Conservation (phyloP, 163 green algal species). For the Chloromonas sp. region DNA sequence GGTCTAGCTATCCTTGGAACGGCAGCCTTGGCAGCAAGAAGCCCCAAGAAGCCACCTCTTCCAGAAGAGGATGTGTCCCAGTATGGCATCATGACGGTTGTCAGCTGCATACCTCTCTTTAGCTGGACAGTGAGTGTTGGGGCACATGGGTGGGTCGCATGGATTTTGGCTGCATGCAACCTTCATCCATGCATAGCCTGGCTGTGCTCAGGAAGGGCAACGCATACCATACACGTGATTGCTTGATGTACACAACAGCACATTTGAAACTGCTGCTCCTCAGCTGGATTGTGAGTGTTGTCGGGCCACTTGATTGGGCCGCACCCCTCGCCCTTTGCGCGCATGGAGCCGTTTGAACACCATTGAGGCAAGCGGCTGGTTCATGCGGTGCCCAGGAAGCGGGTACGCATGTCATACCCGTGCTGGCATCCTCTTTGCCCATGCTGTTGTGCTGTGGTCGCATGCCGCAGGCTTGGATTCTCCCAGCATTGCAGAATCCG, state of each 20-base stretch:
- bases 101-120: slow-evolving; percentile 48
- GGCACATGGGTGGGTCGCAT: too few relatives aligned
- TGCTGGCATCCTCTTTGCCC: too few relatives aligned
- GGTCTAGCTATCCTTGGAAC: background rate
- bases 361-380: background rate
- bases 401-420: slow-evolving; percentile 2
- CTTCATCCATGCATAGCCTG: background rate
- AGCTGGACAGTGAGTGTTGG: slow-evolving; percentile 39
- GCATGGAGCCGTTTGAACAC: background rate
- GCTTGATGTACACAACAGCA: background rate
- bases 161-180: background rate
- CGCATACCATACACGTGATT: background rate
- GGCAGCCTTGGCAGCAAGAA: background rate
- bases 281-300: background rate
- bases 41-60: background rate
- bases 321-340: too few relatives aligned
- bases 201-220: background rate
- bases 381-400: background rate
- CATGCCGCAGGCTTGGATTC: slow-evolving; percentile 44
- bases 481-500: slow-evolving; percentile 34
- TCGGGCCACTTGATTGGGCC: background rate
- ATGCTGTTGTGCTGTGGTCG: background rate
- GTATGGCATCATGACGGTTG: slow-evolving; percentile 48
- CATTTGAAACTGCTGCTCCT: too few relatives aligned
- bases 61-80: slow-evolving; percentile 17